These are phyloP conservation scores for Porphyrellus cyaneotinctus DNA, from an alignment of 768 basidiomycete genomes.

Conservation along the genomic window DNA sequence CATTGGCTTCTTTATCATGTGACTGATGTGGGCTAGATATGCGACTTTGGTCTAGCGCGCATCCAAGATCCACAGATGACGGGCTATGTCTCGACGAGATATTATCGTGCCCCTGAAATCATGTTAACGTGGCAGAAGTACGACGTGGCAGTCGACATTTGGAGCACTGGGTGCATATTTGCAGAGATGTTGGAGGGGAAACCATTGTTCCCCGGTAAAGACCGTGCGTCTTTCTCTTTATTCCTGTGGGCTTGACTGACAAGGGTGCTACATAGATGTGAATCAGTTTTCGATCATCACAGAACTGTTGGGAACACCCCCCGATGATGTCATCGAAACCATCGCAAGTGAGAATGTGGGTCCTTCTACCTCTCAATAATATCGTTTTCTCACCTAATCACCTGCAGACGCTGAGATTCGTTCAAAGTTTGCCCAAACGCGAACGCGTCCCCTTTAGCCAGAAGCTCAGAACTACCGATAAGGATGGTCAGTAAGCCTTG, in stretches of 20 bases:
- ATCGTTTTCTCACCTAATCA: conserved; percentile 11
- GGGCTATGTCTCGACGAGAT: conserved; percentile 97
- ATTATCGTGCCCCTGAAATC: conserved; percentile 99
- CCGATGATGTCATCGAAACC: conserved; percentile 98
- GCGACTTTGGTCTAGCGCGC: conserved; percentile 97
- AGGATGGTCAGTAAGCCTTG: conserved; percentile 57
- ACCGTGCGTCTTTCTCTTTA: conserved; percentile 63
- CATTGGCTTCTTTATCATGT: neutral
- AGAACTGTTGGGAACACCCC: conserved; percentile 95
- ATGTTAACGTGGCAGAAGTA: conserved; percentile 99
- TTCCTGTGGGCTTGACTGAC: neutral
- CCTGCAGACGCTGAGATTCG: conserved; percentile 88
- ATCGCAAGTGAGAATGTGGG: conserved; percentile 96
- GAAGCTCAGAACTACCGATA: conserved; percentile 86
- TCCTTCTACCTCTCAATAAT: conserved; percentile 5
- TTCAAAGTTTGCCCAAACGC: conserved; percentile 95
- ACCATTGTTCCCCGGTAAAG: conserved; percentile 98
- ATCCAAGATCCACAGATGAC: conserved; percentile 99
- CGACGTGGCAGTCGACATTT: conserved; percentile 98
- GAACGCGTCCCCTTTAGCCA: conserved; percentile 93
- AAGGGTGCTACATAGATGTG: conserved; percentile 68
- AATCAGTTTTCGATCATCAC: conserved; percentile 99
- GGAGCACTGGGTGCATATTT: conserved; percentile 99
- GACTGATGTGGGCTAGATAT: conserved; percentile 58
- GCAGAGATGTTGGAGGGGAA: conserved; percentile 99